These are phyloP conservation scores for Amanita pallidorosea DNA, from an alignment of 768 basidiomycete species.

Conservation along the genomic window DNA sequence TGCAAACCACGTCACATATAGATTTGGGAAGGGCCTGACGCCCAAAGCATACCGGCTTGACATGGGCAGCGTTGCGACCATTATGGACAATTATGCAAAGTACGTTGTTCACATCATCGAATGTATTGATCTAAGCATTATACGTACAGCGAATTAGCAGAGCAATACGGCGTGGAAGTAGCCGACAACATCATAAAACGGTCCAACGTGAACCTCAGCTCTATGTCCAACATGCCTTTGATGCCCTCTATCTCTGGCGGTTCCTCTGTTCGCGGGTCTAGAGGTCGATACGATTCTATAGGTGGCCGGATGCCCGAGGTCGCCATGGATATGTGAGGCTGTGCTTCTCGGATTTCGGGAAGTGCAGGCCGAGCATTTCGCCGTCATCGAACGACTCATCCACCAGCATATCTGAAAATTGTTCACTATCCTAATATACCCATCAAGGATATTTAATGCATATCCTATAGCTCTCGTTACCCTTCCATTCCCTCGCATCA, in stretches of 20 bases:
- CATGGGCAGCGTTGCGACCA: conserved; percentile 59
- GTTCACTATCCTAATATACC: no score
- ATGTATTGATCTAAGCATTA: background rate
- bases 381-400: no score
- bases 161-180: conserved; percentile 52
- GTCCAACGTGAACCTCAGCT: conserved; percentile 25
- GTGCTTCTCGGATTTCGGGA: no score
- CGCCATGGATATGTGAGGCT: background rate
- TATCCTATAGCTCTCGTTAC: no score
- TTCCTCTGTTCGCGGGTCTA: background rate
- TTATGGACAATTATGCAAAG: conserved; percentile 80
- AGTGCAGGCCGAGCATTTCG: no score
- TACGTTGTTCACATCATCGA: conserved; percentile 18
- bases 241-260: background rate
- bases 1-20: conserved; percentile 75
- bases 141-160: conserved; percentile 46
- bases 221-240: conserved; percentile 12
- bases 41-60: conserved; percentile 73
- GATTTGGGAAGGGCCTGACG: conserved; percentile 86
- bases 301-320: background rate
- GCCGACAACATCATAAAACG: conserved; percentile 42
- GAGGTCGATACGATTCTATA: background rate
- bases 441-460: no score
- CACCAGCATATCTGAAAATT: no score
- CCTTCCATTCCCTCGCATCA: no score